A percentile compares a stretch with the other conserved stretches of the same genome.
These are phyloP conservation scores for Schizopora paradoxa DNA, from an alignment of 1,284 basidiomycete genomes.

Conservation along the genomic window DNA sequence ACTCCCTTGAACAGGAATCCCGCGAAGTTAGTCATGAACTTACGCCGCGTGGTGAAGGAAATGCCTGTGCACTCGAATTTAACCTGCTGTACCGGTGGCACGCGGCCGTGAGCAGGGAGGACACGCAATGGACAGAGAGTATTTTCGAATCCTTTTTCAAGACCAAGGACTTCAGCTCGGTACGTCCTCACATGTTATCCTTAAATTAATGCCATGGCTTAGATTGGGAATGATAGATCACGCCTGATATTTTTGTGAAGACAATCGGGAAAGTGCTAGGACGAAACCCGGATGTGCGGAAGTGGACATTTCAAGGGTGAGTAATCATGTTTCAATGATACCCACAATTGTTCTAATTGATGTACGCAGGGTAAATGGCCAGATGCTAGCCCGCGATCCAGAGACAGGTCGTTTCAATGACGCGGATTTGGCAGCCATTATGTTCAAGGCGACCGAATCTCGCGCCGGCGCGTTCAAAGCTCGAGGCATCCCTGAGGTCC, in stretches of 20 bases:
- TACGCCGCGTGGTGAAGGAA: conserved; percentile 26
- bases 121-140: conserved; percentile 55
- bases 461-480: conserved; percentile 72
- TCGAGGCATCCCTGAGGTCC: conserved; percentile 62
- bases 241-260: conserved; percentile 29
- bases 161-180: conserved; percentile 35
- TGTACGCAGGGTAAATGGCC: conserved; percentile 37
- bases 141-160: conserved; percentile 43
- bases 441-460: conserved; percentile 62
- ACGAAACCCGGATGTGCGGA: conserved; percentile 39
- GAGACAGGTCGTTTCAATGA: conserved; percentile 60
- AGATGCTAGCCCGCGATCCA: conserved; percentile 32
- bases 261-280: conserved; percentile 19
- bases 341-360: conserved; percentile 7
- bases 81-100: conserved; percentile 84
- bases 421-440: conserved; percentile 56
- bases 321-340: conserved; percentile 19
- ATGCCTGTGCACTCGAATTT: conserved; percentile 47
- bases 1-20: conserved; percentile 5
- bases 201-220: background rate
- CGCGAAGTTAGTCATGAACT: conserved; percentile 17
- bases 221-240: conserved; percentile 4
- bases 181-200: conserved; percentile 20
- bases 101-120: conserved; percentile 52
- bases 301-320: conserved; percentile 53